Base-by-base conservation (phyloP, 352 stramenopile genomes). In the Thalassiosira hispida region DNA sequence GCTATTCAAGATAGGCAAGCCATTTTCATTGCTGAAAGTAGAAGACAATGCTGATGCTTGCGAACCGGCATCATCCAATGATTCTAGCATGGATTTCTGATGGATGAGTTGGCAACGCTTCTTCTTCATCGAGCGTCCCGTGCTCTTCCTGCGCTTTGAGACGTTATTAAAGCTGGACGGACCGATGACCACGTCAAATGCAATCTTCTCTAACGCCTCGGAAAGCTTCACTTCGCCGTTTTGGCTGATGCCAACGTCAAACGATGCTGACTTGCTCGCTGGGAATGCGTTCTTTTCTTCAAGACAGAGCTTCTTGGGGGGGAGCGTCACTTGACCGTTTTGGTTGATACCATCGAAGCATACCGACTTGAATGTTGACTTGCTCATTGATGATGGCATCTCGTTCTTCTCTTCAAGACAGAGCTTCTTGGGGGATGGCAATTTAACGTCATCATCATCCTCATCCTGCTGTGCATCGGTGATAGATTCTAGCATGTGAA, bases 171-270 rank as follows among this genome's bases (percentile, higher is more conserved):
- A 38, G 31, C 8, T 38, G 31, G 33, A 42, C 20, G 7, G 29
- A n/a, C 16, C 33, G 38, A 53, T 53, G 9, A 52, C 23, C 22
- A 33, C 35, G 40, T 52, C 22, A 42, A 20, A 47, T 42, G 63
- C 52, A 33, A 68, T 64, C 18, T 57, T n/a, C 18, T 77, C 56
- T 23, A 68, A 49, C 2, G 44, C 67, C n/a, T 47, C 0, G 20
- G 64, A 25, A 29, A 69, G 27, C 23, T 76, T 53, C n/a, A 12
- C 33, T 1, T 63, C 27, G n/a, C 51, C 67, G 23, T 51, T 38
- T 0, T 68, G 16, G 25, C 27, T 70, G 1, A 69, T 31, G 33
- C 14, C 27, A 18, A 69, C 64, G 14, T 53, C 23, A 25, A 38
- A 56, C 18, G 38, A 38, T 51, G 20, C 16, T 46, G 16, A 22